phyloP scores from a whole-genome alignment of 805 yeast species.

The Saturnispora bothae region DNA sequence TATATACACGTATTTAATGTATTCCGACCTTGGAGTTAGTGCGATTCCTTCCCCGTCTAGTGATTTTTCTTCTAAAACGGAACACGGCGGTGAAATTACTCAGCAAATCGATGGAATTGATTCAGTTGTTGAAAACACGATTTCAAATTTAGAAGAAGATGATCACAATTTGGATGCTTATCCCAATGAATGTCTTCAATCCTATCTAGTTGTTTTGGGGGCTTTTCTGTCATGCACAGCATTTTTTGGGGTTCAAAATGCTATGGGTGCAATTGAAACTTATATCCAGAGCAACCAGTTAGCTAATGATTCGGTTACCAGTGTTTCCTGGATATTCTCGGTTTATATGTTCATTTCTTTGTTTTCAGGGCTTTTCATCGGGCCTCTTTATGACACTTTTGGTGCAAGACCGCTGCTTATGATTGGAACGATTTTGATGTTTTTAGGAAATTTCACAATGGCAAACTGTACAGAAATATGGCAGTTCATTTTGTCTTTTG shows the following conservation, averaged over 20 bases:
- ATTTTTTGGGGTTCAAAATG: slow-evolving; percentile 43
- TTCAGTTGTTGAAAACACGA: not conserved
- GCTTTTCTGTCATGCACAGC: slow-evolving; percentile 45
- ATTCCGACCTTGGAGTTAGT: not conserved
- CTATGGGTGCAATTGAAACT: slow-evolving; percentile 54
- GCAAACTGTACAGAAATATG: slow-evolving; percentile 44
- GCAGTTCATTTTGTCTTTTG: slow-evolving; percentile 54
- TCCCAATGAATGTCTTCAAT: slow-evolving; percentile 52
- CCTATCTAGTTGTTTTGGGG: slow-evolving; percentile 47
- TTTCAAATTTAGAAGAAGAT: slow-evolving; percentile 5
- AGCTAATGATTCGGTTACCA: slow-evolving; percentile 32
- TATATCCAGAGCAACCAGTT: slow-evolving; percentile 49
- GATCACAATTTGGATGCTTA: slow-evolving; percentile 19
- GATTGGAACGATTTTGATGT: slow-evolving; percentile 35
- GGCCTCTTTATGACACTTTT: slow-evolving; percentile 50
- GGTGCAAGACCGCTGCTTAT: slow-evolving; percentile 41
- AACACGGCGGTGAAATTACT: not conserved
- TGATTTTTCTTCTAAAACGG: slow-evolving; percentile 4
- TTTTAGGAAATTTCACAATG: slow-evolving; percentile 45
- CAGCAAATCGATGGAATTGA: not conserved
- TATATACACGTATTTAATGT: not conserved
- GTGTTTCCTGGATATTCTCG: slow-evolving; percentile 61
- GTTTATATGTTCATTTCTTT: slow-evolving; percentile 42
- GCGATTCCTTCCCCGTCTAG: not conserved
- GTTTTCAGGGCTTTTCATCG: slow-evolving; percentile 27